Evolutionary conservation across 768 basidiomycete genomes (phyloP).

Genomic region (Lactarius pseudohatsudake): DNA sequence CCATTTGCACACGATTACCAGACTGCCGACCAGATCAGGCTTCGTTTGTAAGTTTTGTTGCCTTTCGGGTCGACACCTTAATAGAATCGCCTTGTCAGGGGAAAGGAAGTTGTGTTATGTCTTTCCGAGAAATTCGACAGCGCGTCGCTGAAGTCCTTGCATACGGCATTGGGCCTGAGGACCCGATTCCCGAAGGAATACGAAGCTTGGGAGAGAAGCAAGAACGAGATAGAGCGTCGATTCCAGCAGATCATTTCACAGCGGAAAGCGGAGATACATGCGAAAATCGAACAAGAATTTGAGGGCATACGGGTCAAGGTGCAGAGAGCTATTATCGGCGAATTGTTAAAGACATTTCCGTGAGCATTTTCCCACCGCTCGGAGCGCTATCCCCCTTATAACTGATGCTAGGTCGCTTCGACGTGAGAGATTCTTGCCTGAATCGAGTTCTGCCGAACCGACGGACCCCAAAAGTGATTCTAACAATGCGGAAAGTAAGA

Average conservation of each 20-base stretch:
- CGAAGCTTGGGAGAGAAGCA: neutral
- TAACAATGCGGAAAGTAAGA: neutral
- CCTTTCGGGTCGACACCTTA: neutral
- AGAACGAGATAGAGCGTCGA: neutral
- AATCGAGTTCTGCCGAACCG: neutral
- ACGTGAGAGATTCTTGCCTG: neutral
- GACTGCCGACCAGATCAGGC: neutral
- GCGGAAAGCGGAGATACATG: neutral
- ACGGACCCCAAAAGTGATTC: neutral
- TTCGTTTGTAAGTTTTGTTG: neutral
- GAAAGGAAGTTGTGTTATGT: neutral
- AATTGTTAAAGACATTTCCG: neutral
- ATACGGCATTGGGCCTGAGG: neutral
- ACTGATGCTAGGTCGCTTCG: neutral
- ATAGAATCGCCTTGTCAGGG: neutral
- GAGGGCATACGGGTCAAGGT: neutral
- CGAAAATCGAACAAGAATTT: neutral
- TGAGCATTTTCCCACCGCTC: neutral
- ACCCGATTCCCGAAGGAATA: neutral
- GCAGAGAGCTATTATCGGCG: neutral
- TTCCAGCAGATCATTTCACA: neutral
- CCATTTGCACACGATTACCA: neutral
- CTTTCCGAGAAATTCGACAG: neutral
- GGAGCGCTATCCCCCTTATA: neutral
- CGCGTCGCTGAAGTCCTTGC: neutral